Conservation (phyloP, 768 basidiomycete genomes). For the Phylloporus rhodoxanthus region DNA sequence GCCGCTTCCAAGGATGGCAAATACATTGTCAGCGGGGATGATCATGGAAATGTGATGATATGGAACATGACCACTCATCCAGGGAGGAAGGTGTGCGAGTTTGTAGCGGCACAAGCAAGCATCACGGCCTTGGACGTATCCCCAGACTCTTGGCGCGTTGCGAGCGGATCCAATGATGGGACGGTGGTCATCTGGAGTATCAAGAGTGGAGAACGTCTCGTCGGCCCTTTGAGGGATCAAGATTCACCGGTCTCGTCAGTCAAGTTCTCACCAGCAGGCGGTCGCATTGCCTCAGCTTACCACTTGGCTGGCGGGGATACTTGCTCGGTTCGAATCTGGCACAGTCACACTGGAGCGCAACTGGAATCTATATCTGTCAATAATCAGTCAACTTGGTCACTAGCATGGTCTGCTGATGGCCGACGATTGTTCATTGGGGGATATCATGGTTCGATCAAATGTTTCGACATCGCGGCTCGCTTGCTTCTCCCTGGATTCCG, state of each 20-base stretch:
- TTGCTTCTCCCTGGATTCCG: neutral
- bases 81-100: neutral
- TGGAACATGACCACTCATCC: neutral
- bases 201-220: neutral
- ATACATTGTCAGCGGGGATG: neutral
- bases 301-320: neutral
- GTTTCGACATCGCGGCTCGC: slow-evolving; percentile 6
- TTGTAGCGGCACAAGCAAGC: neutral
- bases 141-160: neutral
- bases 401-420: slow-evolving; percentile 16
- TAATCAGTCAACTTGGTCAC: slow-evolving; percentile 1
- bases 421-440: slow-evolving; percentile 13
- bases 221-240: neutral
- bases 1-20: neutral
- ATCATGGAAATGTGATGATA: neutral
- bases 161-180: neutral
- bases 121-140: neutral
- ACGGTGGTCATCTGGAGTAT: neutral
- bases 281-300: slow-evolving; percentile 6
- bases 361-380: neutral
- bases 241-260: slow-evolving; percentile 6
- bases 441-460: slow-evolving; percentile 6
- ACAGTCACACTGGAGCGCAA: slow-evolving; percentile 4
- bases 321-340: slow-evolving; percentile 9
- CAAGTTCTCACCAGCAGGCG: slow-evolving; percentile 16